Base-by-base conservation (phyloP, 805 yeast species). In the Brettanomyces custersianus region DNA sequence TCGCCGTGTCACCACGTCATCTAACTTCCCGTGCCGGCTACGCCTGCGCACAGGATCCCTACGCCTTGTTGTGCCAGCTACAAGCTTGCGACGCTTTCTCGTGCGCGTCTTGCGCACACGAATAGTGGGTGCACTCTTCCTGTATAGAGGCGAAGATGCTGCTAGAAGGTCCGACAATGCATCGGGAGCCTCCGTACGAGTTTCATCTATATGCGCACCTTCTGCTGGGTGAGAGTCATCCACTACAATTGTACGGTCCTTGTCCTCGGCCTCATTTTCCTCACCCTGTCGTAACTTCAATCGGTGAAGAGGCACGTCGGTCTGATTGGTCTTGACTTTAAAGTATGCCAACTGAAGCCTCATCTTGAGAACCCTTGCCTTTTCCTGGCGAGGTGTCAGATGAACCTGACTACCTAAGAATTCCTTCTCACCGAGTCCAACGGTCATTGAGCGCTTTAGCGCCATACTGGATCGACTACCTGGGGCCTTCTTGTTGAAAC, bases 281-380 rank as follows among this genome's bases (percentile, higher is more conserved):
- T 26, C 30, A 16, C 27, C 41, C 5, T 44, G 42, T n/a, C n/a
- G n/a, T n/a, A 54, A 46, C 38, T 56, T 46, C 31, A 65, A 49
- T 15, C 54, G 51, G 18, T 40, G 33, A 13, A 62, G 40, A 5
- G 66, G 60, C 3, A 55, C 57, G 5, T 49, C 46, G 1, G 57
- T 55, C 47, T 72, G 77, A 42, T 70, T 63, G 1, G 77, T 71
- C 37, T 61, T 60, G 29, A 66, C 64, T 46, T 72, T 73, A 50
- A 64, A 72, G 45, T 68, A 68, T 2, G 79, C 79, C 33, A 72
- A 47, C 44, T 68, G 68, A 18, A 73, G 52, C 42, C 74, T 63
- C 39, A 66, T 54, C 44, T 67, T 65, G 40, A 73, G 57, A 44
- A 59, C 60, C 33, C 66, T 50, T 5, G 69, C 70, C 24, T 62